These are phyloP conservation scores for Phenoliferia sp. DNA, from an alignment of 1,284 basidiomycete species.

Conservation along the genomic window DNA sequence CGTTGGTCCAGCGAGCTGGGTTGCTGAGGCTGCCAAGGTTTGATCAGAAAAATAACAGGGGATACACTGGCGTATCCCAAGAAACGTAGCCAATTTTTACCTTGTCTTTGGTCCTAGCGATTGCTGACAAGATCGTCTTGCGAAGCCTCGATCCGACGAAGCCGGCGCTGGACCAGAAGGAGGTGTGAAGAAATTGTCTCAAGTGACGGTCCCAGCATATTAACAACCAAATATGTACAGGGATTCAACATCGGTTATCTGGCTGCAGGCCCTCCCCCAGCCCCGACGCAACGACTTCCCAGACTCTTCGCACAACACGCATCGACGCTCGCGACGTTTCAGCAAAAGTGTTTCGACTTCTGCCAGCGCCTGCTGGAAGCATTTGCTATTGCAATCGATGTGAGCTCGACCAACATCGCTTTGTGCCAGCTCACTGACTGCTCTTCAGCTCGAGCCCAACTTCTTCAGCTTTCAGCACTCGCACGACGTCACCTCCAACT, in stretches of 20 bases:
- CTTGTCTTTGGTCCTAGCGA: background rate
- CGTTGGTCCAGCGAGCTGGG: background rate
- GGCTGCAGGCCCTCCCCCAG: background rate
- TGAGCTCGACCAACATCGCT: background rate
- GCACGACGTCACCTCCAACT: background rate
- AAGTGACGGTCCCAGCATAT: background rate
- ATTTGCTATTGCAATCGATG: constrained; percentile 22
- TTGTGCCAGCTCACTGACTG: background rate
- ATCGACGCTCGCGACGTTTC: constrained; percentile 12
- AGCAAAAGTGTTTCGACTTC: constrained; percentile 22
- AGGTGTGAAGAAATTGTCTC: background rate
- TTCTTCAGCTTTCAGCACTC: constrained; percentile 22
- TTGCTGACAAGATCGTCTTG: background rate
- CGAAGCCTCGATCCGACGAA: constrained; percentile 22
- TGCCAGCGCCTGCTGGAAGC: constrained; percentile 27
- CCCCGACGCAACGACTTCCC: constrained; percentile 19
- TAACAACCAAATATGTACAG: background rate
- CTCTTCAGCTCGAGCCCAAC: constrained; percentile 3
- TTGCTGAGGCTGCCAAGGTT: too few relatives aligned
- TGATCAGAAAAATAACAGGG: constrained; percentile 17
- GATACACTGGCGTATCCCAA: constrained; percentile 25
- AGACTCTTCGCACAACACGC: constrained; percentile 6
- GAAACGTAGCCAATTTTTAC: constrained; percentile 13
- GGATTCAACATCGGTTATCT: constrained; percentile 27
- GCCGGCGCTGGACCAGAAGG: constrained; percentile 25